A percentile compares a stretch with the other conserved stretches of the same genome.
These are phyloP conservation scores for Royoungia palumana DNA, from an alignment of 768 basidiomycete species.

Conservation along the genomic window DNA sequence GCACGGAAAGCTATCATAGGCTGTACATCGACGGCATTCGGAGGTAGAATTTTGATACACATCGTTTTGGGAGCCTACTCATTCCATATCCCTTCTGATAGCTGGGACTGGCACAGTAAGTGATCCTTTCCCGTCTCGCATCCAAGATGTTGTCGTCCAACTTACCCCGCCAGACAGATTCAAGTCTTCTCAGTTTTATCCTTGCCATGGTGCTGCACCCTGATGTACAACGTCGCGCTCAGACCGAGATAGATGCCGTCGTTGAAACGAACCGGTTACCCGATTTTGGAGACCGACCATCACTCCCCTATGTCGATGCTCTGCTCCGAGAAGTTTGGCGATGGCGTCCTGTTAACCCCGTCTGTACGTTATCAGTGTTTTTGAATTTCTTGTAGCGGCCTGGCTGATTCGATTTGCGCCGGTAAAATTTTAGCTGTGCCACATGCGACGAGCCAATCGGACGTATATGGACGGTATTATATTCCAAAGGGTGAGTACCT, in stretches of 20 bases:
- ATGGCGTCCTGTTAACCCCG: conserved; percentile 16
- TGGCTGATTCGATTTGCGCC: too few relatives aligned
- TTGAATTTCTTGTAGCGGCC: too few relatives aligned
- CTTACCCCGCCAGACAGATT: conserved; percentile 9
- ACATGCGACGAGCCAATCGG: conserved; percentile 11
- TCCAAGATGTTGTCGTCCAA: neutral
- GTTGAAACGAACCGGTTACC: conserved; percentile 21
- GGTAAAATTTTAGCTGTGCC: neutral
- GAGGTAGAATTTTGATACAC: neutral
- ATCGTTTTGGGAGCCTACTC: neutral
- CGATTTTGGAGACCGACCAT: conserved; percentile 19
- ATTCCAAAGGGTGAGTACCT: conserved; percentile 17
- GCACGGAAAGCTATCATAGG: neutral
- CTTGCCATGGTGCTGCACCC: conserved; percentile 28
- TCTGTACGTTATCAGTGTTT: conserved; percentile 2
- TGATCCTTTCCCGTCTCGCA: neutral
- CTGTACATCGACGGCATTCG: conserved; percentile 1
- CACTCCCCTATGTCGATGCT: conserved; percentile 26
- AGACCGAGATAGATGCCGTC: conserved; percentile 25
- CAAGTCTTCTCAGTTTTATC: conserved; percentile 19
- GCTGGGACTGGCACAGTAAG: conserved; percentile 5
- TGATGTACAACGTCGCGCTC: conserved; percentile 6
- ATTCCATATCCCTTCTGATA: neutral
- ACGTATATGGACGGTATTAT: conserved; percentile 18
- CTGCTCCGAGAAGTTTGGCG: conserved; percentile 24